phyloP scores from a whole-genome alignment of 345 rosid species.

The Euphorbia peplus region DNA sequence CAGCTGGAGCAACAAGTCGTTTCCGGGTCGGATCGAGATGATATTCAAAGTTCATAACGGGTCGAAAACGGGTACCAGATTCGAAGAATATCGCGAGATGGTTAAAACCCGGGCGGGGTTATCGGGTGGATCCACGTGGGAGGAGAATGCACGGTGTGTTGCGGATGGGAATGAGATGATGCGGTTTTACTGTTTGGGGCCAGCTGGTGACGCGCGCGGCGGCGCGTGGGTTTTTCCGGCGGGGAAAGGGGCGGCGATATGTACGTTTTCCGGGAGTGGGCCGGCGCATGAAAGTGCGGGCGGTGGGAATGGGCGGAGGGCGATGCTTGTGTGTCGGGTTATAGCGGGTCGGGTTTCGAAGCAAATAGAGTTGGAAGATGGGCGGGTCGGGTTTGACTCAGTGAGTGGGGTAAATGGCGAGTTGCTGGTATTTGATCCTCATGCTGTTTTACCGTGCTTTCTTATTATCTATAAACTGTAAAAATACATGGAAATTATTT shows the following conservation, averaged over 20 bases:
- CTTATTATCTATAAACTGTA: constrained; percentile 86
- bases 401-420: constrained; percentile 81
- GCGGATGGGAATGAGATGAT: constrained; percentile 98
- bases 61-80: constrained; percentile 58
- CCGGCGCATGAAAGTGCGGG: constrained; percentile 81
- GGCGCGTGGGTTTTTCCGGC: constrained; percentile 61
- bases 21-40: constrained; percentile 78
- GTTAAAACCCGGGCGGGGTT: constrained; percentile 58
- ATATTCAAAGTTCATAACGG: constrained; percentile 88
- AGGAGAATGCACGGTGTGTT: constrained; percentile 71
- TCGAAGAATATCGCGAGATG: constrained; percentile 83
- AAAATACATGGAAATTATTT: constrained; percentile 30
- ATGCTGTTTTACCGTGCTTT: constrained; percentile 94
- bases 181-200: constrained; percentile 84
- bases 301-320: constrained; percentile 78
- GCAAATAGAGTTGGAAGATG: constrained; percentile 40
- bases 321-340: constrained; percentile 92
- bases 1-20: constrained; percentile 79
- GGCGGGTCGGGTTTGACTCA: constrained; percentile 68
- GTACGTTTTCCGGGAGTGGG: constrained; percentile 77
- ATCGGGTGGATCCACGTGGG: constrained; percentile 33
- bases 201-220: constrained; percentile 35
- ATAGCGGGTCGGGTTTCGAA: constrained; percentile 82
- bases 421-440: constrained; percentile 75
- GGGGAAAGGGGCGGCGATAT: constrained; percentile 55